phyloP scores from a whole-genome alignment of 2,329 filamentous ascomycete genomes.

The Colletotrichum neosansevieriae region DNA sequence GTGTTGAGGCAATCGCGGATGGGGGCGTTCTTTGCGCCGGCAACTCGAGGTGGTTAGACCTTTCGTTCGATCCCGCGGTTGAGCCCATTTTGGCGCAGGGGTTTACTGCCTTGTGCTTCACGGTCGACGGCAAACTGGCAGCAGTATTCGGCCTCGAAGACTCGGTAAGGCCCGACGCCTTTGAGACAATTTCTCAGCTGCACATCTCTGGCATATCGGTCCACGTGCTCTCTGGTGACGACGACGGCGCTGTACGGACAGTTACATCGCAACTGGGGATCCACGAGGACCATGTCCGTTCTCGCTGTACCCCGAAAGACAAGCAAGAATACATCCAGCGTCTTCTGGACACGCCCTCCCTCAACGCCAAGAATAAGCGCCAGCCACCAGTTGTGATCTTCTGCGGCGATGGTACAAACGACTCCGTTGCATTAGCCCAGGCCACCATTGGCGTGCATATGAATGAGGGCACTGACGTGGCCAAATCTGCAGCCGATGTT shows the following conservation, averaged over 20 bases:
- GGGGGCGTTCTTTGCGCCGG: conserved; percentile 57
- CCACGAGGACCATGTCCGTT: conserved; percentile 50
- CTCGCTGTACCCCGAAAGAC: conserved; percentile 58
- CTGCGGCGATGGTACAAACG: conserved; percentile 83
- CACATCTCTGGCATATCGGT: conserved; percentile 54
- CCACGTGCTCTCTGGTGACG: conserved; percentile 66
- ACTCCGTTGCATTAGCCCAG: conserved; percentile 78
- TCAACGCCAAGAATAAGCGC: conserved; percentile 12
- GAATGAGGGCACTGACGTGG: conserved; percentile 71
- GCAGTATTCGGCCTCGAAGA: conserved; percentile 63
- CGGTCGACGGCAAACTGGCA: conserved; percentile 49
- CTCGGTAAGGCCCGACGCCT: conserved; percentile 57
- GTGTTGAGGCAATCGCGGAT: conserved; percentile 53
- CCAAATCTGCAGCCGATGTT: conserved; percentile 75
- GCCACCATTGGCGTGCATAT: conserved; percentile 80
- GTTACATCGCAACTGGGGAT: conserved; percentile 58
- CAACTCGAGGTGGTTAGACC: conserved; percentile 61
- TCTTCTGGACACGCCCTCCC: conserved; percentile 46
- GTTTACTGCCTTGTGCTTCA: conserved; percentile 62
- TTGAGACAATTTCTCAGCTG: conserved; percentile 50
- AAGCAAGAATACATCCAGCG: conserved; percentile 59
- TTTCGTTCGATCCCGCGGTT: conserved; percentile 49
- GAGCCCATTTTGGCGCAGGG: conserved; percentile 50
- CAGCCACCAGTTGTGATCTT: conserved; percentile 69
- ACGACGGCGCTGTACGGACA: conserved; percentile 59